Evolutionary conservation across 2,329 filamentous ascomycete genomes (phyloP).

Genomic region (Plectosphaerella plurivora): DNA sequence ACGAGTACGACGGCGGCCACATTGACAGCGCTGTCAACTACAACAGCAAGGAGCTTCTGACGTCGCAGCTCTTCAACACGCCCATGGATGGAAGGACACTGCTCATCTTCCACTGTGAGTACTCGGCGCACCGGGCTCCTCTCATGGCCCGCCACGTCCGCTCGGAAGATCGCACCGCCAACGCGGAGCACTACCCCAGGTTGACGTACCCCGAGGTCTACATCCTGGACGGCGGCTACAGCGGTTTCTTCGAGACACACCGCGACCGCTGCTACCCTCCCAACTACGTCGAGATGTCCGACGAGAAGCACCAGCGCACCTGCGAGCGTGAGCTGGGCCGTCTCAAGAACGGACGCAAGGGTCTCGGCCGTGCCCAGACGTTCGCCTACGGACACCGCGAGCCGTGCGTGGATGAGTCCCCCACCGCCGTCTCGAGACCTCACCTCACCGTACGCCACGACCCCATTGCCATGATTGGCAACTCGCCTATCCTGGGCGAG

Average conservation of each 20-base stretch:
- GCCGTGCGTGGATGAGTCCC: conserved; percentile 52
- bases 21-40: conserved; percentile 92
- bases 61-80: conserved; percentile 70
- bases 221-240: conserved; percentile 95
- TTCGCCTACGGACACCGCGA: conserved; percentile 86
- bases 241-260: conserved; percentile 80
- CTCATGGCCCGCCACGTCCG: conserved; percentile 95
- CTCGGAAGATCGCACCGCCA: conserved; percentile 78
- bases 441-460: conserved; percentile 27
- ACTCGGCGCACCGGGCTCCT: conserved; percentile 92
- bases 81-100: conserved; percentile 68
- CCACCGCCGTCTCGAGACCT: conserved; percentile 42
- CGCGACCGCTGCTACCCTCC: conserved; percentile 82
- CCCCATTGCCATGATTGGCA: conserved; percentile 37
- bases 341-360: conserved; percentile 79
- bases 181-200: conserved; percentile 79
- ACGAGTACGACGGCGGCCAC: conserved; percentile 95
- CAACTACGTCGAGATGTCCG: conserved; percentile 95
- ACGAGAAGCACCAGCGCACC: conserved; percentile 83
- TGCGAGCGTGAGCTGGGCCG: conserved; percentile 94
- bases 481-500: conserved; percentile 42
- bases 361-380: conserved; percentile 82
- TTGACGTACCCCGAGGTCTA: conserved; percentile 97
- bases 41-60: conserved; percentile 89
- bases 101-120: conserved; percentile 95